Evolutionary conservation across 495 filamentous ascomycete genomes (phyloP).

Genomic region (Entonaema liquescens): DNA sequence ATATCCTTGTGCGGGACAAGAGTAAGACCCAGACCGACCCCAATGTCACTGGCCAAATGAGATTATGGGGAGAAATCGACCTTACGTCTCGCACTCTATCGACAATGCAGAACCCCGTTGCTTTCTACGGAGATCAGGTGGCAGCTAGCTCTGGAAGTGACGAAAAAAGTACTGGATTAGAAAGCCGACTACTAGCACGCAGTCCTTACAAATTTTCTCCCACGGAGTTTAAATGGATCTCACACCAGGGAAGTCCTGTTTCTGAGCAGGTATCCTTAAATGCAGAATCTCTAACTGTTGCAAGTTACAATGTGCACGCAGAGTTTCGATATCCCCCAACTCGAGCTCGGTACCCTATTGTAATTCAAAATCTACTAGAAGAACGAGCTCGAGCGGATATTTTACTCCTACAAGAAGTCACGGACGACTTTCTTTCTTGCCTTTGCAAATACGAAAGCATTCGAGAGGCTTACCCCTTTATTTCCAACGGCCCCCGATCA

Average conservation of each 20-base stretch:
- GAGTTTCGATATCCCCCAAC: conserved; percentile 60
- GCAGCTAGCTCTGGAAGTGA: not conserved
- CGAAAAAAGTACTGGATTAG: not conserved
- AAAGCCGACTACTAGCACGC: not conserved
- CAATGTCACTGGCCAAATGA: conserved; percentile 47
- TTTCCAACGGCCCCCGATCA: conserved; percentile 60
- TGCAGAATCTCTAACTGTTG: conserved; percentile 47
- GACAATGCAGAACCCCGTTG: conserved; percentile 20
- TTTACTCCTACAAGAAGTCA: conserved; percentile 66
- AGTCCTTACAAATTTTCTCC: conserved; percentile 27
- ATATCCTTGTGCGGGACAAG: conserved; percentile 53
- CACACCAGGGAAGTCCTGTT: not conserved
- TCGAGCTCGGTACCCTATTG: conserved; percentile 57
- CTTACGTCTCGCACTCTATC: conserved; percentile 47
- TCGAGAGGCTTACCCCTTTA: conserved; percentile 57
- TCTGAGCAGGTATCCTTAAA: conserved; percentile 3
- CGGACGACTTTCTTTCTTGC: conserved; percentile 62
- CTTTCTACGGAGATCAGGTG: conserved; percentile 33
- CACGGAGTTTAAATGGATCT: conserved; percentile 26
- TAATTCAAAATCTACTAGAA: conserved; percentile 56
- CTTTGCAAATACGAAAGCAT: conserved; percentile 57
- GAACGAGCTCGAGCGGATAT: conserved; percentile 51
- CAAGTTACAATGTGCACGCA: conserved; percentile 66
- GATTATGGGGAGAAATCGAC: conserved; percentile 58
- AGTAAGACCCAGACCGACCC: conserved; percentile 43